Evolutionary conservation across 2,329 filamentous ascomycete genomes (phyloP), one percentile per base, ranked within the genome.

Genomic region (Colletotrichum falcatum): DNA sequence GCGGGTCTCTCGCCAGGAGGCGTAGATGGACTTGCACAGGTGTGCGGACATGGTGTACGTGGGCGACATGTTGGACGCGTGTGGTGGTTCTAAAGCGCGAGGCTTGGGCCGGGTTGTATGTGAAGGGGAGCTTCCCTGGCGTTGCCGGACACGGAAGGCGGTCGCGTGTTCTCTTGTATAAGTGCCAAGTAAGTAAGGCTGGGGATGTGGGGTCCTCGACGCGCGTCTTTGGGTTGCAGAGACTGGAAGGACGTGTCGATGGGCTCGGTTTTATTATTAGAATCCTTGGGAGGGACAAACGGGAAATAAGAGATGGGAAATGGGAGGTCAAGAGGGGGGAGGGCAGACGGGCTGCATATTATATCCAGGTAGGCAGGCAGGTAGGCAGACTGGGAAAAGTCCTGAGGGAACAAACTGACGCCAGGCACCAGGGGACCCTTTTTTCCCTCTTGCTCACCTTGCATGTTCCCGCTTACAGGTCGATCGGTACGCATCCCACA

Each of bases 1-100:
- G 73, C 83, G 83, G 55, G 83, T 79, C 76, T 88, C 85, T 73
- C 83, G 83, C 86, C 87, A 89, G n/a, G 87, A 89, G 61, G 85
- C 82, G 81, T 84, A 87, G 80, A 89, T 86, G 75, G 89, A 83
- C 79, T 87, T 88, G 85, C 86, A 87, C 78, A 89, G 80, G 75
- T 89, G 87, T 74, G 87, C 86, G 20, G 87, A 88, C 84, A 89
- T 88, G 73, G 87, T 89, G 81, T 89, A 87, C 46, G 87, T 88
- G 61, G 86, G 87, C 65, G 86, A 84, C 87, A 89, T 89, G 49
- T 73, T 81, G 73, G 62, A 18, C 55, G 55, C 46, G 54, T 73
- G 51, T 62, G 62, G 53, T n/a, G 56, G n/a, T n/a, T n/a, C n/a
- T 56, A 46, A 65, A 49, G 49, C 59, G 59, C 46, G 28, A 44